Percentiles rank a stretch among this genome's conserved stretches.
Conservation (phyloP, 805 yeast genomes). For the Brettanomyces custersianus region DNA sequence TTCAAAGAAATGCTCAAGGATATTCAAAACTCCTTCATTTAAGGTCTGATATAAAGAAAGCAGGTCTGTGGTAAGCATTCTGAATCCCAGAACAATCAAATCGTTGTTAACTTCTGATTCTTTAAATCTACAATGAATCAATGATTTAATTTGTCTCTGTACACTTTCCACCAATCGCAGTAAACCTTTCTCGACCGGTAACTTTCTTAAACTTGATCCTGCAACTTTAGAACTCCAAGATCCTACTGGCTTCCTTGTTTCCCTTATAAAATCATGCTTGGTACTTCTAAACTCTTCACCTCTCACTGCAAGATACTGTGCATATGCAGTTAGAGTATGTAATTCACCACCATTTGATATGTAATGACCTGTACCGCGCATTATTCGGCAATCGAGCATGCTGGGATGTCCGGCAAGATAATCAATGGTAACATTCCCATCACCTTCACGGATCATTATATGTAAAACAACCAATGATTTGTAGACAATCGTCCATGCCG, state of each 20-base stretch:
- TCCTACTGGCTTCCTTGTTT: conserved; percentile 31
- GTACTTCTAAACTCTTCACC: conserved; percentile 61
- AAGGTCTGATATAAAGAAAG: conserved; percentile 79
- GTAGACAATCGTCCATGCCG: conserved; percentile 88
- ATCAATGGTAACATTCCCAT: conserved; percentile 58
- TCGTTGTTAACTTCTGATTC: conserved; percentile 83
- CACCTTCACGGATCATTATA: conserved; percentile 90
- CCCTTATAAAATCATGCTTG: conserved; percentile 70
- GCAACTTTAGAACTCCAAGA: conserved; percentile 30
- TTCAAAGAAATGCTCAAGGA: conserved; percentile 91
- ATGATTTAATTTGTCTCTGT: conserved; percentile 67
- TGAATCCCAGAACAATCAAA: conserved; percentile 71
- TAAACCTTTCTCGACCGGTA: conserved; percentile 70
- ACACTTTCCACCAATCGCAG: conserved; percentile 81
- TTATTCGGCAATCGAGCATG: conserved; percentile 41
- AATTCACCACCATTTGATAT: conserved; percentile 39
- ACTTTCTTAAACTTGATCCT: conserved; percentile 54
- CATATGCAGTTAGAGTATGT: conserved; percentile 52
- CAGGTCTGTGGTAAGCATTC: conserved; percentile 84
- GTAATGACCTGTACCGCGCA: conserved; percentile 16
- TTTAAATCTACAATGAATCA: conserved; percentile 64
- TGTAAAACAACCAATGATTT: conserved; percentile 80
- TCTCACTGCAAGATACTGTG: conserved; percentile 60
- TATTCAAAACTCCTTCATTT: conserved; percentile 92
- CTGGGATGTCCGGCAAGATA: conserved; percentile 55